These are phyloP conservation scores for Phenoliferia sp. DNA, from an alignment of 1,284 basidiomycete genomes.

Conservation along the genomic window DNA sequence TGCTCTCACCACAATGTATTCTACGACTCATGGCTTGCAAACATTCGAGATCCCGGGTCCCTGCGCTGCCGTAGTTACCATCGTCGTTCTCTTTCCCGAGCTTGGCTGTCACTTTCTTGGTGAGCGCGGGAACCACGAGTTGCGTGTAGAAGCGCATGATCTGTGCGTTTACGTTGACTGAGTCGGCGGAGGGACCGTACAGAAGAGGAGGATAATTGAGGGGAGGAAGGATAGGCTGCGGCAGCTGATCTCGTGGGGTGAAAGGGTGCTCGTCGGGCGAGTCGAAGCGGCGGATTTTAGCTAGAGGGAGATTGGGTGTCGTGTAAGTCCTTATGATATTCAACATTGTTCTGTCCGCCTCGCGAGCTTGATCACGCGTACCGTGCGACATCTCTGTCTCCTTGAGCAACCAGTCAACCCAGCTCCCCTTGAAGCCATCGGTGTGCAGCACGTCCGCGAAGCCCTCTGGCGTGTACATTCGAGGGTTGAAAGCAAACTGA, in stretches of 20 bases:
- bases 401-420: constrained; percentile 95
- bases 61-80: constrained; percentile 95
- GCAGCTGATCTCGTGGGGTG: constrained; percentile 65
- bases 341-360: not conserved
- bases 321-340: too few relatives aligned
- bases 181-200: constrained; percentile 58
- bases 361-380: constrained; percentile 44
- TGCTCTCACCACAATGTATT: constrained; percentile 93
- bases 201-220: constrained; percentile 66
- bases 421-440: constrained; percentile 71
- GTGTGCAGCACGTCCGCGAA: constrained; percentile 63
- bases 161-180: constrained; percentile 77
- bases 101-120: constrained; percentile 59
- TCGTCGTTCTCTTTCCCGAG: constrained; percentile 67
- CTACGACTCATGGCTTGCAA: constrained; percentile 90
- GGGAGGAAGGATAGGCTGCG: constrained; percentile 72
- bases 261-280: constrained; percentile 94
- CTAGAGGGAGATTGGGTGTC: constrained; percentile 46
- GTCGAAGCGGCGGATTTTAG: constrained; percentile 86
- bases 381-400: constrained; percentile 94
- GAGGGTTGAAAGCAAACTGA: constrained; percentile 91
- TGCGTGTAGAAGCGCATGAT: constrained; percentile 86
- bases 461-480: constrained; percentile 64
- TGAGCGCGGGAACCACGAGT: constrained; percentile 75
- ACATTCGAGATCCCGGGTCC: constrained; percentile 89